Percentiles rank a stretch among this genome's conserved stretches.
Evolutionary conservation across 495 filamentous ascomycete genomes (phyloP).

Genomic region (Cenococcum geophilum): DNA sequence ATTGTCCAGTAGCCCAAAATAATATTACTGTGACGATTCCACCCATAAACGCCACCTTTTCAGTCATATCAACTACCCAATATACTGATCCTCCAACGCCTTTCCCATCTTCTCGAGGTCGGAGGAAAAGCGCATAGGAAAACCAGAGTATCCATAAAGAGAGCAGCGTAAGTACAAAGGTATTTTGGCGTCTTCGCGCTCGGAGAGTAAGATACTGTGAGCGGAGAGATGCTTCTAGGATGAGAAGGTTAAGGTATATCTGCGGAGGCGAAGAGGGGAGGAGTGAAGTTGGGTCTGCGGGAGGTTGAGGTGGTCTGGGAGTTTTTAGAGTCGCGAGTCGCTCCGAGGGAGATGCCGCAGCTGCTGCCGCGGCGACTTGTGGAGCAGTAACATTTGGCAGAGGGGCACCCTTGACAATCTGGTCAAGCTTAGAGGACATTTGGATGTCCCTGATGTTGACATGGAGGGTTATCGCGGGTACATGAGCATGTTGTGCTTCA

Average conservation of each 20-base stretch:
- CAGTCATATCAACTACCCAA: conserved; percentile 83
- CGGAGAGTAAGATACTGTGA: conserved; percentile 87
- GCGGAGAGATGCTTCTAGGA: conserved; percentile 90
- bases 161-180: conserved; percentile 83
- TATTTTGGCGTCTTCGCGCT: conserved; percentile 83
- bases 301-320: conserved; percentile 37
- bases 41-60: conserved; percentile 82
- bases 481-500: background rate
- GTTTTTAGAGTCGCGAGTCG: conserved; percentile 26
- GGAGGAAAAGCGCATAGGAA: conserved; percentile 77
- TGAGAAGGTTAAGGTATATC: conserved; percentile 96
- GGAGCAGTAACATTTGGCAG: conserved; percentile 33
- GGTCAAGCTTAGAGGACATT: conserved; percentile 52
- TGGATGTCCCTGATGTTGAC: background rate
- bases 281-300: conserved; percentile 67
- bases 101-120: conserved; percentile 81
- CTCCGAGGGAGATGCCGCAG: conserved; percentile 34
- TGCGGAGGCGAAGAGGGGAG: conserved; percentile 89
- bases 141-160: conserved; percentile 75
- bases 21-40: conserved; percentile 76
- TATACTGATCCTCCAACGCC: conserved; percentile 90
- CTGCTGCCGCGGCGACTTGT: conserved; percentile 40
- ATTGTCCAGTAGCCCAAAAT: conserved; percentile 90
- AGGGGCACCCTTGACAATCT: conserved; percentile 55
- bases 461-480: background rate